Evolutionary conservation across 2,329 filamentous ascomycete genomes (phyloP).

Genomic region (Fusarium sp.): DNA sequence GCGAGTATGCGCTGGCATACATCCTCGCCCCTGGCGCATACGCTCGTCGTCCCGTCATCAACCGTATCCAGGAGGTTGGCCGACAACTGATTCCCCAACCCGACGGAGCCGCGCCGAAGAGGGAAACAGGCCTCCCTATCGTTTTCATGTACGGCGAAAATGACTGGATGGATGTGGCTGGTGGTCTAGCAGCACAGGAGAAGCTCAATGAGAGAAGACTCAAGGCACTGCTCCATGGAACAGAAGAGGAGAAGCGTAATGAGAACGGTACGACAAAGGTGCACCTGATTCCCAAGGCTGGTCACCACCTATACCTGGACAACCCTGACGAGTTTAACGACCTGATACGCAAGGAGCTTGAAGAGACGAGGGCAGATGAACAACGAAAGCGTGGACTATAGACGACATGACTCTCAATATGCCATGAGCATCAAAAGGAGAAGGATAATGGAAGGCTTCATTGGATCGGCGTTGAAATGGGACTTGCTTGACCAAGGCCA

Average conservation of each 20-base stretch:
- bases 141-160: constrained; percentile 97
- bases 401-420: neutral
- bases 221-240: constrained; percentile 70
- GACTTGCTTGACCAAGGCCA: constrained; percentile 10
- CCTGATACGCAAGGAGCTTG: constrained; percentile 64
- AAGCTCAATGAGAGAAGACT: constrained; percentile 78
- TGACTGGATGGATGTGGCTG: constrained; percentile 98
- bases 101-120: constrained; percentile 41
- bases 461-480: constrained; percentile 35
- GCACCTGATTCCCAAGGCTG: constrained; percentile 74
- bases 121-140: constrained; percentile 79
- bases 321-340: constrained; percentile 70
- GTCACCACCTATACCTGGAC: constrained; percentile 71
- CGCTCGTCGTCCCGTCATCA: constrained; percentile 87
- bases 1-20: constrained; percentile 93
- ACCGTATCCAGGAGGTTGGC: constrained; percentile 87
- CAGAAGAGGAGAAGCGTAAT: constrained; percentile 72
- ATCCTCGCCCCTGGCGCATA: constrained; percentile 94
- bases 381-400: constrained; percentile 41
- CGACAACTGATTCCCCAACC: constrained; percentile 67
- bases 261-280: constrained; percentile 90
- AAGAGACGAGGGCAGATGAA: constrained; percentile 56
- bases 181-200: constrained; percentile 83
- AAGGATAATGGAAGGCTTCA: constrained; percentile 8
- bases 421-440: neutral